Evolutionary conservation across 176 grass and related monocot species (phyloP).

Genomic region (Rhipidocladum racemiflorum): DNA sequence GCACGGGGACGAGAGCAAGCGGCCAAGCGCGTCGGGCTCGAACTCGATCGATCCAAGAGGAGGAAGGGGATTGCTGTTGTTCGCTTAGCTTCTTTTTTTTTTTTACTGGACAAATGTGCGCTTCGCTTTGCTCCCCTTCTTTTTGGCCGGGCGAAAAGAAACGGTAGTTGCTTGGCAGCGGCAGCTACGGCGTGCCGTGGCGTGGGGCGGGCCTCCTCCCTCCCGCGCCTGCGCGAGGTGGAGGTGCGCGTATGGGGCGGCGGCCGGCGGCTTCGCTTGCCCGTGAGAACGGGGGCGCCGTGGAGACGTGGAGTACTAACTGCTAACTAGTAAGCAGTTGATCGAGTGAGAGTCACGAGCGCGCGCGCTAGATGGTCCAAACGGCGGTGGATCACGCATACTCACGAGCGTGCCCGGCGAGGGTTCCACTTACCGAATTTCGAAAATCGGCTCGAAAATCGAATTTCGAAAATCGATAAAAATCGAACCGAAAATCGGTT

Average conservation of each 20-base stretch:
- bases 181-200: slow-evolving; percentile 4
- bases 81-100: not conserved
- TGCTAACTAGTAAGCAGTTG: too few relatives aligned
- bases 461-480: too few relatives aligned
- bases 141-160: slow-evolving; percentile 12
- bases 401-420: too few relatives aligned
- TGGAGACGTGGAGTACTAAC: too few relatives aligned
- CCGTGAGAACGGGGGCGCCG: not conserved
- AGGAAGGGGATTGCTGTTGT: not conserved
- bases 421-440: too few relatives aligned
- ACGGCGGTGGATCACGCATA: too few relatives aligned
- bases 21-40: not conserved
- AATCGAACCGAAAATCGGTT: too few relatives aligned
- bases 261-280: not conserved
- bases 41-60: not conserved
- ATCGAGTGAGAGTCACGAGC: too few relatives aligned
- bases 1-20: not conserved
- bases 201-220: not conserved
- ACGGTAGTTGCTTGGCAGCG: not conserved
- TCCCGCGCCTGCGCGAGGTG: not conserved
- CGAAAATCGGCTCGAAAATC: too few relatives aligned
- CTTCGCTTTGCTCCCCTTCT: not conserved
- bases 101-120: too few relatives aligned
- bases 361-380: too few relatives aligned
- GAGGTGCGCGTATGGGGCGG: not conserved